Conservation (phyloP, 2,329 filamentous ascomycete genomes). For the Neonectria neomacrospora region DNA sequence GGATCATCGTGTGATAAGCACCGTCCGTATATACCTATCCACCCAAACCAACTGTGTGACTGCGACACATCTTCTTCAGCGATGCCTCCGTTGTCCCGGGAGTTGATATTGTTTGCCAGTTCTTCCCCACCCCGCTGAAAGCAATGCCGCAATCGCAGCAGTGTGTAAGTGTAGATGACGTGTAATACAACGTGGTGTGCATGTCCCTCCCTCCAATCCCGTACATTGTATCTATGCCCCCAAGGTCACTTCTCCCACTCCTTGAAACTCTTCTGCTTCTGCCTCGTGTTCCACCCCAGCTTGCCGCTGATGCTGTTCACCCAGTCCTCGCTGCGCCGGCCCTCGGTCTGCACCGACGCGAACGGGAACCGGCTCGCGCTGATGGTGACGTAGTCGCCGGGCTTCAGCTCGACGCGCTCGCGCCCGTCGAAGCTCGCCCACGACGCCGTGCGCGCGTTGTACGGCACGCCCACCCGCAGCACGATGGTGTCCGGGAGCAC, state of each 20-base stretch:
- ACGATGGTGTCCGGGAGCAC: constrained; percentile 97
- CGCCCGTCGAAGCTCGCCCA: constrained; percentile 99
- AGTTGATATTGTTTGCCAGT: not conserved
- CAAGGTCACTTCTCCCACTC: constrained; percentile 59
- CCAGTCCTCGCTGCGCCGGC: constrained; percentile 80
- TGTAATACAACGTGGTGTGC: not conserved
- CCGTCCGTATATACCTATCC: no score
- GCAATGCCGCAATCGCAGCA: not conserved
- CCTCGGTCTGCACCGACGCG: constrained; percentile 77
- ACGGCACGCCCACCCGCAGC: constrained; percentile 91
- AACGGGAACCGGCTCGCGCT: constrained; percentile 85
- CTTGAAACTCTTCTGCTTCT: constrained; percentile 75
- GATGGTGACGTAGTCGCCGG: constrained; percentile 87
- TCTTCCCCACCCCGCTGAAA: not conserved
- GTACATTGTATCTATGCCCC: not conserved
- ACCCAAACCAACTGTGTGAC: no score
- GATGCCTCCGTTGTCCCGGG: no score
- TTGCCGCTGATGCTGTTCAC: constrained; percentile 83
- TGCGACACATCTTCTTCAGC: no score
- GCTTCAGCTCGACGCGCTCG: constrained; percentile 81
- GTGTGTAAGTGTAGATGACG: not conserved
- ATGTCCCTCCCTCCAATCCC: not conserved
- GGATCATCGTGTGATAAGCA: no score
- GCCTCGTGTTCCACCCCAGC: constrained; percentile 82
- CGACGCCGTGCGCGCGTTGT: constrained; percentile 85